phyloP scores from a whole-genome alignment of 352 stramenopile species.

The Phytophthora capsici region DNA sequence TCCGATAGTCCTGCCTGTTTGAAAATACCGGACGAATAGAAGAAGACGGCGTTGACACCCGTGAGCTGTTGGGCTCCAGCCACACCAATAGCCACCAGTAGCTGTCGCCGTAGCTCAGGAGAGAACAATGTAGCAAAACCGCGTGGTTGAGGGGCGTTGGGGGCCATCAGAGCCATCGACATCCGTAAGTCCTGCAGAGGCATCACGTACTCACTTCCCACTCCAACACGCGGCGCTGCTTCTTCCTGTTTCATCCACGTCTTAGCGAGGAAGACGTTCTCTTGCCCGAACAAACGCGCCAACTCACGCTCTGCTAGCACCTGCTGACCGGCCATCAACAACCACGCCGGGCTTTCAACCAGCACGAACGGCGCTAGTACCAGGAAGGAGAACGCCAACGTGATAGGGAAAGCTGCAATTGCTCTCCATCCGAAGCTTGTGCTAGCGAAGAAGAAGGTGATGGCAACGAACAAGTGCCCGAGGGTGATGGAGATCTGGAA shows the following conservation, averaged over 20 bases:
- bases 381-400: conserved; percentile 47
- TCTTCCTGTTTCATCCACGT: conserved; percentile 48
- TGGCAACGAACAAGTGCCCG: conserved; percentile 49
- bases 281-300: conserved; percentile 36
- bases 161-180: conserved; percentile 31
- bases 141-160: conserved; percentile 31
- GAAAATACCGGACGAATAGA: conserved; percentile 74
- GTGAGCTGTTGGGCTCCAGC: conserved; percentile 59
- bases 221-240: conserved; percentile 19
- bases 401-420: conserved; percentile 51
- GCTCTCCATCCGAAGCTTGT: conserved; percentile 57
- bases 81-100: conserved; percentile 55
- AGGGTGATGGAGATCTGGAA: conserved; percentile 61
- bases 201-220: conserved; percentile 31
- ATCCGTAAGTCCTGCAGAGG: conserved; percentile 30
- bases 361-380: conserved; percentile 44
- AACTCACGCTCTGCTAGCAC: conserved; percentile 37
- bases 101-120: conserved; percentile 39
- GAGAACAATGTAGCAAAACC: conserved; percentile 22
- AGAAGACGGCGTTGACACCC: conserved; percentile 75
- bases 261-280: conserved; percentile 39
- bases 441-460: conserved; percentile 61
- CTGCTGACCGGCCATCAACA: conserved; percentile 37
- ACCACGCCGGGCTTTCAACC: conserved; percentile 59
- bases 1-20: conserved; percentile 61